Conservation (phyloP, 345 rosid species). For the Citrus inodora region DNA sequence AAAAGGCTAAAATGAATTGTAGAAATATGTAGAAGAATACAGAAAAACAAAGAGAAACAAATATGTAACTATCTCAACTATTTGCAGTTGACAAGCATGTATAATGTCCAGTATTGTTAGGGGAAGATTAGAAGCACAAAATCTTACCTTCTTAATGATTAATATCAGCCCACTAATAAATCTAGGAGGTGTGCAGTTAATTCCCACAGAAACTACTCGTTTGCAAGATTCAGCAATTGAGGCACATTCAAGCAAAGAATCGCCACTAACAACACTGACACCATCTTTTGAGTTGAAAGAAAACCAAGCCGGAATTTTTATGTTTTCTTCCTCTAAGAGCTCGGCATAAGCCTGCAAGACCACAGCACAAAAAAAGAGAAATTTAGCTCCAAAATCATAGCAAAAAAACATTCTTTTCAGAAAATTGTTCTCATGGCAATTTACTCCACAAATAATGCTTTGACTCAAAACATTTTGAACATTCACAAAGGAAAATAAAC, state of each 20-base stretch:
- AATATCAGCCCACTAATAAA: constrained; percentile 56
- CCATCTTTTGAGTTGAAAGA: constrained; percentile 82
- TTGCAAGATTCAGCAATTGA: constrained; percentile 61
- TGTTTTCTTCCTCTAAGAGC: constrained; percentile 60
- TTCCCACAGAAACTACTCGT: constrained; percentile 69
- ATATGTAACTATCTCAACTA: not conserved
- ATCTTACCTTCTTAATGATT: constrained; percentile 48
- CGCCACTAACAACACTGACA: constrained; percentile 68
- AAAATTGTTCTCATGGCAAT: not conserved
- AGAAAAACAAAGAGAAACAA: not conserved
- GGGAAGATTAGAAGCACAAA: constrained; percentile 6
- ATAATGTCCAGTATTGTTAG: not conserved
- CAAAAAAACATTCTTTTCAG: constrained; percentile 1
- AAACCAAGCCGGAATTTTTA: constrained; percentile 71
- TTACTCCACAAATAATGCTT: not conserved
- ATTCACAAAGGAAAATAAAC: not conserved
- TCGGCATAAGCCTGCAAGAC: constrained; percentile 61
- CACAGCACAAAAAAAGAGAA: not conserved
- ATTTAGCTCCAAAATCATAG: not conserved
- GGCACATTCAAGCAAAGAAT: constrained; percentile 59
- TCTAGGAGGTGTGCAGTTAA: constrained; percentile 86
- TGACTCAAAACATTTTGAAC: not conserved
- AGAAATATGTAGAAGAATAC: not conserved
- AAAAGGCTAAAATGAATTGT: not conserved
- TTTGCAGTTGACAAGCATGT: not conserved